Conservation (phyloP, 202 grass and related monocot species). For the Carex arenaria region DNA sequence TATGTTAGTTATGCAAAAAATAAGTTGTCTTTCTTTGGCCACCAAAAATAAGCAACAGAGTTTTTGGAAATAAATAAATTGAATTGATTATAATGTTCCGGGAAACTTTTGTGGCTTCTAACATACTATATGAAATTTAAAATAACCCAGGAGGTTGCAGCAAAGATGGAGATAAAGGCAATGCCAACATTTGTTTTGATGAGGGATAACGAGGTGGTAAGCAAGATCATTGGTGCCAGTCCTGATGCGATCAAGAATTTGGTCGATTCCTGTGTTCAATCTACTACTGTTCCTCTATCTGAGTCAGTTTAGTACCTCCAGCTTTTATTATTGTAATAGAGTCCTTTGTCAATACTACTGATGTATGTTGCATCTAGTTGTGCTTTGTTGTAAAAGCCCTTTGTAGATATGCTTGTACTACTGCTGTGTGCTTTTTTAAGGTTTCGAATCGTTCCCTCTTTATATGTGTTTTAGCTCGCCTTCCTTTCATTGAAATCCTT, state of each 20-base stretch:
- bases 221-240: conserved; percentile 70
- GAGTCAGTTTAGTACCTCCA: conserved; percentile 9
- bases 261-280: conserved; percentile 42
- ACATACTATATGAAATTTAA: conserved; percentile 7
- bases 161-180: conserved; percentile 79
- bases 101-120: not conserved
- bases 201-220: conserved; percentile 43
- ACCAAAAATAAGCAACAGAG: not conserved
- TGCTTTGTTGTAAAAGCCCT: not conserved
- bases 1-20: not conserved
- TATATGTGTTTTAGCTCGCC: not conserved
- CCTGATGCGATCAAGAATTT: conserved; percentile 64
- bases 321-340: conserved; percentile 9
- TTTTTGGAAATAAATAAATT: not conserved
- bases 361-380: not conserved
- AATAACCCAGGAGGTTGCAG: conserved; percentile 54
- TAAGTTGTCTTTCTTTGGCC: not conserved
- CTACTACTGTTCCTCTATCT: not conserved
- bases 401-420: conserved; percentile 6
- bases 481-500: not conserved
- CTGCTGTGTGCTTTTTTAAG: not conserved
- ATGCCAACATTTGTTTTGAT: conserved; percentile 95
- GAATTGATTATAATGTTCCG: not conserved
- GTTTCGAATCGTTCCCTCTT: not conserved
- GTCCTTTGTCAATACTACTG: not conserved